A percentile compares a stretch with the other conserved stretches of the same genome.
These are phyloP conservation scores for Candida endomychidarum DNA, from an alignment of 805 yeast genomes.

Conservation along the genomic window DNA sequence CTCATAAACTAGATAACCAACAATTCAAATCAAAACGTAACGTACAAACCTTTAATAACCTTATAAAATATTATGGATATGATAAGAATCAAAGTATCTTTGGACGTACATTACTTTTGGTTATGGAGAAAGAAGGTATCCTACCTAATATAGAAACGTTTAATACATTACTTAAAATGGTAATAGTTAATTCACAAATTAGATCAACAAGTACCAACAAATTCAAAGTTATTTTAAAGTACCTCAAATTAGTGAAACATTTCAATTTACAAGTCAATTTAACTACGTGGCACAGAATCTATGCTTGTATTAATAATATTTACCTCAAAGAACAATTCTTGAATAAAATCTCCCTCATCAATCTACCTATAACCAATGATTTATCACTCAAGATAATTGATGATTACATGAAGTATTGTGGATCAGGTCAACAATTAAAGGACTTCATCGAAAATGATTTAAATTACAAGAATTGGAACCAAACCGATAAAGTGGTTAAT, in stretches of 20 bases:
- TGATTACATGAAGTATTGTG: constrained; percentile 35
- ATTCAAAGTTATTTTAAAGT: constrained; percentile 30
- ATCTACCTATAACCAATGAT: constrained; percentile 34
- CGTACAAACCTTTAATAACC: constrained; percentile 37
- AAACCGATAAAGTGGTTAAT: constrained; percentile 27
- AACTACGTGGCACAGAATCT: constrained; percentile 37
- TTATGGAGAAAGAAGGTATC: constrained; percentile 43
- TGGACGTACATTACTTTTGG: constrained; percentile 38
- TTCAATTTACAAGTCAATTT: constrained; percentile 29
- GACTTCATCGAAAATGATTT: constrained; percentile 37
- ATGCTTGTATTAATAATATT: constrained; percentile 37
- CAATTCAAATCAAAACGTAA: constrained; percentile 31
- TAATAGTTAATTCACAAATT: constrained; percentile 31
- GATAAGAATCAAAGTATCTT: constrained; percentile 41
- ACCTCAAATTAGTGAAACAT: constrained; percentile 27
- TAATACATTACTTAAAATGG: constrained; percentile 33
- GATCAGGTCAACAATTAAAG: constrained; percentile 24
- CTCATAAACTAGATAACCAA: constrained; percentile 35
- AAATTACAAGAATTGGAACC: constrained; percentile 27
- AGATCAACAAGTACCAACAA: constrained; percentile 31
- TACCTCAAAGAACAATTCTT: constrained; percentile 39
- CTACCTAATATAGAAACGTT: constrained; percentile 41
- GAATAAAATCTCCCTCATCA: constrained; percentile 28
- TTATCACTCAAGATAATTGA: constrained; percentile 31
- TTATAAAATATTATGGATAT: constrained; percentile 41